These are phyloP conservation scores for Pythium scleroteichum DNA, from an alignment of 352 stramenopile species.

Conservation along the genomic window DNA sequence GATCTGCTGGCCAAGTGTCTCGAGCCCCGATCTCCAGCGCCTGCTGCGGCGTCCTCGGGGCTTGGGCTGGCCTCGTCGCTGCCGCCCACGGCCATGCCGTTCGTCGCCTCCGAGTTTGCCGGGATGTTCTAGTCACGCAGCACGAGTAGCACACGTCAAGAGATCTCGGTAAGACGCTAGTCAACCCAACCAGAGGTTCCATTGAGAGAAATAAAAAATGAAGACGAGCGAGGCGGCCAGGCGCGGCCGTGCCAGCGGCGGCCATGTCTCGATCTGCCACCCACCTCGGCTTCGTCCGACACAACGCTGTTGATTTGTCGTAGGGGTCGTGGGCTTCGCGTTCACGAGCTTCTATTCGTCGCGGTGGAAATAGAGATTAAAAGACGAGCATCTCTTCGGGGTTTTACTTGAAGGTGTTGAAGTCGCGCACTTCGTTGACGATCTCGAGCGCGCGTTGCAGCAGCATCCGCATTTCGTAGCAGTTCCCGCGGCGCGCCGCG, in stretches of 20 bases:
- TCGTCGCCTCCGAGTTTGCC: constrained; percentile 25
- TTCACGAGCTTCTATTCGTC: constrained; percentile 27
- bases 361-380: neutral
- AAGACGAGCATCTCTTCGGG: neutral
- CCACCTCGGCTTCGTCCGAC: too few species aligned
- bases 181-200: constrained; percentile 1
- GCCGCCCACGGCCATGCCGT: constrained; percentile 5
- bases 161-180: neutral
- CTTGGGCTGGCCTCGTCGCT: neutral
- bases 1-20: constrained; percentile 31
- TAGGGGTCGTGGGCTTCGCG: neutral
- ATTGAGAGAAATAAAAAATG: constrained; percentile 29
- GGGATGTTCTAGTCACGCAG: constrained; percentile 25
- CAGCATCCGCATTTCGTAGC: constrained; percentile 96
- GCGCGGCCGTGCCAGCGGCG: neutral
- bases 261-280: neutral
- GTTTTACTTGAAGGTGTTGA: constrained; percentile 97
- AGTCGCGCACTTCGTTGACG: constrained; percentile 98
- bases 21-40: constrained; percentile 7
- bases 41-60: neutral
- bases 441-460: constrained; percentile 96
- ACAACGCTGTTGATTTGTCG: neutral
- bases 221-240: neutral
- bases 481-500: constrained; percentile 92
- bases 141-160: neutral